Evolutionary conservation across 345 rosid species (phyloP).

Genomic region (Turritis glabra): DNA sequence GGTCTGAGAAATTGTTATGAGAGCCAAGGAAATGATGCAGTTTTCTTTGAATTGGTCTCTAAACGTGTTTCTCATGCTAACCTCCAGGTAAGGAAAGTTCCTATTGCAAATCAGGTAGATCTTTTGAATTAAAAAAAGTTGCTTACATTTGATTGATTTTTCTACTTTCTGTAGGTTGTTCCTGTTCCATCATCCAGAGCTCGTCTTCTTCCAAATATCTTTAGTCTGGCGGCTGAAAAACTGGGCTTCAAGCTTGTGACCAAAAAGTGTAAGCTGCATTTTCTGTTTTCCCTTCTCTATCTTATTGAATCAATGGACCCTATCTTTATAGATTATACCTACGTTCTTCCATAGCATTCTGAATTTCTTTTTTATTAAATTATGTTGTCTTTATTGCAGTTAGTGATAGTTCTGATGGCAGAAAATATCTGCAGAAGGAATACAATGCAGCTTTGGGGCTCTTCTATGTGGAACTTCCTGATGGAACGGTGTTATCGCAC

Average conservation of each 20-base stretch:
- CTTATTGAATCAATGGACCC: not conserved
- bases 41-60: conserved; percentile 87
- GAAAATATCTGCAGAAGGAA: conserved; percentile 67
- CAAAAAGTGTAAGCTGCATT: conserved; percentile 53
- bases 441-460: conserved; percentile 57
- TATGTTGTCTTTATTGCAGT: conserved; percentile 39
- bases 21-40: conserved; percentile 65
- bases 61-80: conserved; percentile 81
- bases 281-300: not conserved
- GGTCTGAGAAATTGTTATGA: conserved; percentile 65
- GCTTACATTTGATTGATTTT: not conserved
- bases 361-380: not conserved
- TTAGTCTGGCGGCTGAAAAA: conserved; percentile 79
- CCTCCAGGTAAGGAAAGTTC: conserved; percentile 64
- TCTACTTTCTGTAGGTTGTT: conserved; percentile 50
- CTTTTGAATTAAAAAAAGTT: not conserved
- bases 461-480: conserved; percentile 84
- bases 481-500: conserved; percentile 62
- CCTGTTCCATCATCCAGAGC: conserved; percentile 81
- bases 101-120: not conserved
- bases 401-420: conserved; percentile 52
- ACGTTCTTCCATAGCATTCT: not conserved
- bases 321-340: not conserved
- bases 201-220: conserved; percentile 59
- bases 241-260: conserved; percentile 75